phyloP scores from a whole-genome alignment of 768 basidiomycete genomes.

The Saitozyma podzolica region DNA sequence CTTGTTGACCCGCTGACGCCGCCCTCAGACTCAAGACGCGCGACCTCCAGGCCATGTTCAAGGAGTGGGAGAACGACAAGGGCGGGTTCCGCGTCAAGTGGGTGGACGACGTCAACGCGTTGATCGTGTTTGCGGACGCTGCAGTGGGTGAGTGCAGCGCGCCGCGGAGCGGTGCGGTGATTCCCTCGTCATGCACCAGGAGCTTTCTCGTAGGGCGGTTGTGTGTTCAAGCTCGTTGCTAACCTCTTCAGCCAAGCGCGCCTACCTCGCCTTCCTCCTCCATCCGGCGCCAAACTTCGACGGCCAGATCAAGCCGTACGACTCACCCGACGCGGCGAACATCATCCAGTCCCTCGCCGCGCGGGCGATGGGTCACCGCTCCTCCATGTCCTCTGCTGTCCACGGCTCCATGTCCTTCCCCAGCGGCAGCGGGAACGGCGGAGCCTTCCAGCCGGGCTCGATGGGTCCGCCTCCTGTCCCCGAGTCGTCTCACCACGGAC shows the following conservation, averaged over 20 bases:
- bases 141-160: slow-evolving; percentile 68
- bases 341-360: slow-evolving; percentile 54
- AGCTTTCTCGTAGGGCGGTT: too few relatives aligned
- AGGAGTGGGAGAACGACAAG: slow-evolving; percentile 77
- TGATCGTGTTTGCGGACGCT: slow-evolving; percentile 92
- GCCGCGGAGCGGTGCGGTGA: not conserved
- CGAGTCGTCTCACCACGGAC: not conserved
- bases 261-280: slow-evolving; percentile 86
- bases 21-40: slow-evolving; percentile 74
- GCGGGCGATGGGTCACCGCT: slow-evolving; percentile 48
- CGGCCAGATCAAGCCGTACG: slow-evolving; percentile 76
- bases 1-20: not conserved
- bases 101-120: slow-evolving; percentile 92
- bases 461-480: too few relatives aligned
- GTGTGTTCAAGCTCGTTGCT: not conserved
- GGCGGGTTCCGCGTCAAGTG: slow-evolving; percentile 99
- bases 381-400: slow-evolving; percentile 21
- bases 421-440: not conserved
- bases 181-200: too few relatives aligned
- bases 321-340: slow-evolving; percentile 83
- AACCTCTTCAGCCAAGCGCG: slow-evolving; percentile 72
- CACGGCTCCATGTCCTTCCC: not conserved
- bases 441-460: not conserved
- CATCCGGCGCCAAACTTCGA: slow-evolving; percentile 61
- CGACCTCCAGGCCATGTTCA: slow-evolving; percentile 88